These are phyloP conservation scores for Phytophthora sojae DNA, from an alignment of 352 stramenopile species.

Conservation along the genomic window DNA sequence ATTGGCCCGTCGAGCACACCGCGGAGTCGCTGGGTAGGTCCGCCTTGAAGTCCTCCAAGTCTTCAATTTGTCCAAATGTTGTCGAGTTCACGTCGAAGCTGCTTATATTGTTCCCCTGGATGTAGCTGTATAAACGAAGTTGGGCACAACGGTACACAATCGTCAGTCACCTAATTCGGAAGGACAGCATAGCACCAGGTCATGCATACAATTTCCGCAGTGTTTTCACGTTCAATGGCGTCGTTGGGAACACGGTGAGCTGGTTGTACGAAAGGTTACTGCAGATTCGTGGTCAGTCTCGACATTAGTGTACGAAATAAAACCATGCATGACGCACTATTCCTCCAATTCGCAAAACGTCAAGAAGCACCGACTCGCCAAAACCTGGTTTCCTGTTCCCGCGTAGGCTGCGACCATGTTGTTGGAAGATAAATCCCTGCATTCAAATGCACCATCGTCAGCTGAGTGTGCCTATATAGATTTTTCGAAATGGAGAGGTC, in stretches of 20 bases:
- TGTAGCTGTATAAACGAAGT: slow-evolving; percentile 21
- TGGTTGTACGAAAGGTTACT: slow-evolving; percentile 52
- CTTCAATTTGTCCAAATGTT: slow-evolving; percentile 30
- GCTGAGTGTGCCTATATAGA: neutral
- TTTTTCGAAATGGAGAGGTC: neutral
- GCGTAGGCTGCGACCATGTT: slow-evolving; percentile 42
- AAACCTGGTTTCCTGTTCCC: slow-evolving; percentile 28
- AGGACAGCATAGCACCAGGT: neutral
- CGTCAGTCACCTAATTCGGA: neutral
- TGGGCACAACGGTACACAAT: neutral
- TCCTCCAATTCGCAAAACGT: slow-evolving; percentile 34
- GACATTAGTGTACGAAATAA: neutral
- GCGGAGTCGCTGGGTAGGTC: slow-evolving; percentile 16
- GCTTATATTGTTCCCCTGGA: slow-evolving; percentile 37
- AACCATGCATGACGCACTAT: slow-evolving; percentile 32
- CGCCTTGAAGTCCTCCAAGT: slow-evolving; percentile 33
- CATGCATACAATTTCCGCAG: slow-evolving; percentile 35
- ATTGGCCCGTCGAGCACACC: slow-evolving; percentile 23
- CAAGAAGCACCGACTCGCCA: slow-evolving; percentile 21
- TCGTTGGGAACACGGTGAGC: slow-evolving; percentile 35
- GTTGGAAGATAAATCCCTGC: slow-evolving; percentile 54
- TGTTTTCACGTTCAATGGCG: slow-evolving; percentile 31
- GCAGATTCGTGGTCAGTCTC: neutral
- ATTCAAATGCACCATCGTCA: neutral
- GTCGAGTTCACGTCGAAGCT: slow-evolving; percentile 36